Base-by-base conservation (phyloP, 1,139 yeast genomes). In the Candida buenavistaensis region DNA sequence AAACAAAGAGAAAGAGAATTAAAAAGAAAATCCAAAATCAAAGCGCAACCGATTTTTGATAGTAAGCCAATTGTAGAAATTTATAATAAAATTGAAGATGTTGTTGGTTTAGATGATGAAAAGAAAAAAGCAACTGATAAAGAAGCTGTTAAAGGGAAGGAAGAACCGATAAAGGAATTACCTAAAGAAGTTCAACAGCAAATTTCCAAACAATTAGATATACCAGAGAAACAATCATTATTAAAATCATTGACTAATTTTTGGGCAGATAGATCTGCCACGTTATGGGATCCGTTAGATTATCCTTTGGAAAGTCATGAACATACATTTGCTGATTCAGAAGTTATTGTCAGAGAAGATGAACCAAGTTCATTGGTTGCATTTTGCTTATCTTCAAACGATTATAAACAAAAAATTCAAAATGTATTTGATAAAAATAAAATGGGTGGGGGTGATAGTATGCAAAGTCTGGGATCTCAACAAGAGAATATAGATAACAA, bases 211-310 rank as follows among this genome's bases (percentile, higher is more conserved):
- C 37, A 35, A 22, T 25, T 35, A 24, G 44, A 41, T 21, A 41
- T 36, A 6, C 62, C 87, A 2, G 97, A 88, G 51, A 78, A 78
- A 47, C 77, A 80, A 22, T 82, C 96, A 1, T 59, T 94, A 22
- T 75, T 94, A 62, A 88, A 87, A 50, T 81, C 96, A 0, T 65
- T 94, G 39, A 79, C 96, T 0, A 88, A 82, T 50, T 90, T 92
- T 59, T 92, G 98, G 98, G 97, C 97, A 1, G 98, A 94, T 59
- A 65, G 98, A 48, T 86, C 97, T 1, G 92, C 97, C 0, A 85
- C 96, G 2, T 74, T 94, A 14, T 94, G 98, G 98, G 89, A 86
- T 46, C 95, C 97, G 0, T 64, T 94, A 26, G 83, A 78, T 14
- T 90, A 89, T 57, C 97, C 97, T 0, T 67, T 90, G 26, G 73